Conservation (phyloP, 495 filamentous ascomycete species). For the Cetradonia linearis region DNA sequence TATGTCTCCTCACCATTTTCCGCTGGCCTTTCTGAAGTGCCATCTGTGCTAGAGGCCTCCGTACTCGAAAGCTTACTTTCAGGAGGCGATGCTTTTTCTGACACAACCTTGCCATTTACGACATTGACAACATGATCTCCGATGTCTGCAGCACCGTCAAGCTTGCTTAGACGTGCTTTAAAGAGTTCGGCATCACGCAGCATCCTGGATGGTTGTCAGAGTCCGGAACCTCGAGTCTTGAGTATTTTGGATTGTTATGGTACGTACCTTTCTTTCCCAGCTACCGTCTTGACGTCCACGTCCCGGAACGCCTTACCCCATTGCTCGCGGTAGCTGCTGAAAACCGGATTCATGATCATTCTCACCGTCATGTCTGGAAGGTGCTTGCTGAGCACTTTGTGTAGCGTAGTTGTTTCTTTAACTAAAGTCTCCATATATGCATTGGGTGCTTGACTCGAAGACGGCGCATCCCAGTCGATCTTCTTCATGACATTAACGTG, state of each 20-base stretch:
- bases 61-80: background rate
- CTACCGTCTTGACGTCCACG: constrained; percentile 52
- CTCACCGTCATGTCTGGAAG: constrained; percentile 65
- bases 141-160: constrained; percentile 68
- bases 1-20: background rate
- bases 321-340: constrained; percentile 74
- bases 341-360: constrained; percentile 87
- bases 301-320: constrained; percentile 66
- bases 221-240: background rate
- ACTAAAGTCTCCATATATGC: constrained; percentile 85
- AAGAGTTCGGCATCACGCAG: constrained; percentile 71
- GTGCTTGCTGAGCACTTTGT: constrained; percentile 79
- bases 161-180: constrained; percentile 58
- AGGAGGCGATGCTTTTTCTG: background rate
- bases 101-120: constrained; percentile 47
- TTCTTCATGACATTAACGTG: constrained; percentile 68
- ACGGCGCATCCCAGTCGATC: constrained; percentile 57
- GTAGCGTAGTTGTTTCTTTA: constrained; percentile 79
- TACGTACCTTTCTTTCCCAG: constrained; percentile 62
- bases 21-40: background rate
- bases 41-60: background rate
- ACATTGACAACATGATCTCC: constrained; percentile 58
- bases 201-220: constrained; percentile 46
- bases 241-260: background rate
- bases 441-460: constrained; percentile 38